Evolutionary conservation across 352 stramenopile genomes (phyloP).

Genomic region (Halophytophthora batemanensis): DNA sequence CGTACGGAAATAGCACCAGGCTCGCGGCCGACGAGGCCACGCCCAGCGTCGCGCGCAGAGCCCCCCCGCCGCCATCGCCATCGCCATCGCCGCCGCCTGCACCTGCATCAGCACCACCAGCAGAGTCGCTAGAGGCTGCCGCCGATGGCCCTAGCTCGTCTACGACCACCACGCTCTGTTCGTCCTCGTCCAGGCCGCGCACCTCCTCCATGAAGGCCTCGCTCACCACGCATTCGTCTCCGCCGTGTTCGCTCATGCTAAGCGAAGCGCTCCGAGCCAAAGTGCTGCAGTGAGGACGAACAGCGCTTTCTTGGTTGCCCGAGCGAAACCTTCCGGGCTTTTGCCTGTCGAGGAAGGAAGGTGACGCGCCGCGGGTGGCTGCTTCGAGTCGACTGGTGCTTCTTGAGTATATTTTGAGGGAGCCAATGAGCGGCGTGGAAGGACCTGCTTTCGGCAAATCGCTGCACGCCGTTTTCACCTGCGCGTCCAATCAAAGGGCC

Average conservation of each 20-base stretch:
- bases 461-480: no score
- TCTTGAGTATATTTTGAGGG: no score
- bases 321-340: no score
- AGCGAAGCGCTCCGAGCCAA: background rate
- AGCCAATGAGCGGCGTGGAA: no score
- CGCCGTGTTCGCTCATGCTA: conserved; percentile 8
- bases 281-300: background rate
- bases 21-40: conserved; percentile 56
- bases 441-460: no score
- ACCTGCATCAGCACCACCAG: background rate
- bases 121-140: background rate
- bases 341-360: background rate
- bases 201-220: conserved; percentile 27
- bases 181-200: conserved; percentile 11
- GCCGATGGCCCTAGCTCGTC: conserved; percentile 10
- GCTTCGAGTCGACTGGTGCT: background rate
- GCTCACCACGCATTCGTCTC: conserved; percentile 8
- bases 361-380: conserved; percentile 1
- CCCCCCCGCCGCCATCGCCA: conserved; percentile 1
- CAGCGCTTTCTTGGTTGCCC: background rate
- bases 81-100: no score
- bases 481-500: no score
- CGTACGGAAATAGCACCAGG: conserved; percentile 60
- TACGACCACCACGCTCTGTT: conserved; percentile 21
- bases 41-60: conserved; percentile 51